A percentile compares a stretch with the other conserved stretches of the same genome.
Evolutionary conservation across 2,329 filamentous ascomycete species (phyloP).

Genomic region (Trichoderma sp.): DNA sequence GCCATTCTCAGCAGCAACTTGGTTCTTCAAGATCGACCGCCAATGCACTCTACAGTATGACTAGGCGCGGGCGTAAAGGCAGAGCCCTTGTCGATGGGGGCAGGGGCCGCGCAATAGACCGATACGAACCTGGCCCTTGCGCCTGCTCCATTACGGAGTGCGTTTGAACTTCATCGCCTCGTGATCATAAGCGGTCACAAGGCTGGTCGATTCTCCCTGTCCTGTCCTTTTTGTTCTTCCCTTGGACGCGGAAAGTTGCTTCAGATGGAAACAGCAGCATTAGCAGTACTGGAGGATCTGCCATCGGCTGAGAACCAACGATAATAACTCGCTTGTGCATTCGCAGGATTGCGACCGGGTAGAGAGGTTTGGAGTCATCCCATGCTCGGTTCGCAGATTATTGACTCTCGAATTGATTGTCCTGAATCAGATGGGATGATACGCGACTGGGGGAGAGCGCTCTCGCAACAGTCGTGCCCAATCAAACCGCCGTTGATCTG

Average conservation of each 20-base stretch:
- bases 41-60: slow-evolving; percentile 15
- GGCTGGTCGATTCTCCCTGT: slow-evolving; percentile 7
- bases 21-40: slow-evolving; percentile 18
- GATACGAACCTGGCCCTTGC: slow-evolving; percentile 19
- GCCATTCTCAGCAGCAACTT: slow-evolving; percentile 3
- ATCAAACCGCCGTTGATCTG: not conserved
- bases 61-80: slow-evolving; percentile 18
- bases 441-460: not conserved
- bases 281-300: not conserved
- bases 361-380: not conserved
- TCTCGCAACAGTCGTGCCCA: not conserved
- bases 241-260: not conserved
- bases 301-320: not conserved
- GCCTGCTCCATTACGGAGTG: not conserved
- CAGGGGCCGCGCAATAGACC: slow-evolving; percentile 12
- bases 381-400: not conserved
- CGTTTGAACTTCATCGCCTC: slow-evolving; percentile 14
- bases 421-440: not conserved
- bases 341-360: not conserved
- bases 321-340: not conserved
- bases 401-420: not conserved
- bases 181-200: slow-evolving; percentile 20
- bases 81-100: slow-evolving; percentile 4
- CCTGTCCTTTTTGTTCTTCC: not conserved
- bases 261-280: not conserved